These are phyloP conservation scores for Pyrus hybrid DNA, from an alignment of 331 rosid species.

Conservation along the genomic window DNA sequence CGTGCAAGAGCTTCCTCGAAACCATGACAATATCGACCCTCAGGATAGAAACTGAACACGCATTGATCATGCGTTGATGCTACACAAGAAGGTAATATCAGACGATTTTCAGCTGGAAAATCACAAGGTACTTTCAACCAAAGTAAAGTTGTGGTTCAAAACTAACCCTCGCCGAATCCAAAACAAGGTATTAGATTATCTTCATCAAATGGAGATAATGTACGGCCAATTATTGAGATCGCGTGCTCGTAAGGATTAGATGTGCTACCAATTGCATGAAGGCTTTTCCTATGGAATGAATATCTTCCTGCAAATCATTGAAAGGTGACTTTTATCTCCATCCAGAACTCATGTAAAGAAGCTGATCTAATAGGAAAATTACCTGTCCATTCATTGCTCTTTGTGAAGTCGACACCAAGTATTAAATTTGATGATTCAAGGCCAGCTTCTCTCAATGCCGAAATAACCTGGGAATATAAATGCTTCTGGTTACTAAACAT, in stretches of 20 bases:
- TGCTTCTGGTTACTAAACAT: not conserved
- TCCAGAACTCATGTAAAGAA: not conserved
- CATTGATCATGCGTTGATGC: conserved; percentile 70
- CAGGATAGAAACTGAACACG: conserved; percentile 63
- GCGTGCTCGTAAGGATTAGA: conserved; percentile 97
- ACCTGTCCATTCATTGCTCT: conserved; percentile 99
- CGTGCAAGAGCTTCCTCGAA: conserved; percentile 84
- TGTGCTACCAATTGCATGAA: conserved; percentile 54
- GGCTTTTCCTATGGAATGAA: conserved; percentile 75
- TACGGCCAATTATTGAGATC: conserved; percentile 79
- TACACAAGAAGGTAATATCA: conserved; percentile 35
- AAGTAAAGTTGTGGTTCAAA: not conserved
- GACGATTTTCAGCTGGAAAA: not conserved
- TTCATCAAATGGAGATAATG: conserved; percentile 87
- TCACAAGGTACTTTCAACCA: not conserved
- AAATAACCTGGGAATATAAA: conserved; percentile 53
- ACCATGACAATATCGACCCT: conserved; percentile 54
- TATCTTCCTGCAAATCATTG: conserved; percentile 48
- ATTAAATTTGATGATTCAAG: conserved; percentile 92
- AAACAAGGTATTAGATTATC: conserved; percentile 92
- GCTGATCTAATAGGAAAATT: not conserved
- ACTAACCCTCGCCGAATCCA: conserved; percentile 95
- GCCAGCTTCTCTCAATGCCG: conserved; percentile 88
- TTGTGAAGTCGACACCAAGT: conserved; percentile 89
- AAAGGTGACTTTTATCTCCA: conserved; percentile 5